Evolutionary conservation across 306 rosid species (phyloP).

Genomic region (Glycine soja): DNA sequence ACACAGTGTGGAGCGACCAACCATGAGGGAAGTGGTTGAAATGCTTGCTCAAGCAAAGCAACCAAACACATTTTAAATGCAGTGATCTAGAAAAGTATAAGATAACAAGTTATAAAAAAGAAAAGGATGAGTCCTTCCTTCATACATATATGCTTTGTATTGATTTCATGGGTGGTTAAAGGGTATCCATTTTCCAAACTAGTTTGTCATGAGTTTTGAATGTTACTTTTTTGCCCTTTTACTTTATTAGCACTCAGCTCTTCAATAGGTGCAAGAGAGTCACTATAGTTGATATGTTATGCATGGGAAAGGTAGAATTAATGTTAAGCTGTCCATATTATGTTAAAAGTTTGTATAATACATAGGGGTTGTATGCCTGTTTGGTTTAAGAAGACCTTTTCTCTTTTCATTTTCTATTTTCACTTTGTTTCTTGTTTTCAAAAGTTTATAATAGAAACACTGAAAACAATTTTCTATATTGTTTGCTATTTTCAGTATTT

Average conservation of each 20-base stretch:
- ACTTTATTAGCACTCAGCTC: conserved; percentile 9
- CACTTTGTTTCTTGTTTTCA: not conserved
- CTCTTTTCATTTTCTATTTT: not conserved
- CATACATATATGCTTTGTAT: conserved; percentile 26
- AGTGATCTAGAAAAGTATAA: conserved; percentile 41
- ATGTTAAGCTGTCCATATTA: conserved; percentile 1
- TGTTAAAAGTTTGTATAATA: conserved; percentile 34
- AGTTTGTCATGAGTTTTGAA: conserved; percentile 36
- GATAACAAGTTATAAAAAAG: not conserved
- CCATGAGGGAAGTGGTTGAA: conserved; percentile 86
- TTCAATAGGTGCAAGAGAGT: conserved; percentile 9
- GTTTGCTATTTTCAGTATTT: not conserved
- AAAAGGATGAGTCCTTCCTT: not conserved
- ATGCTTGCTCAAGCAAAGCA: conserved; percentile 77
- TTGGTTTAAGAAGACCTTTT: not conserved
- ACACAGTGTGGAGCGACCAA: conserved; percentile 76
- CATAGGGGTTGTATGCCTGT: not conserved
- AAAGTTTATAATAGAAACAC: not conserved
- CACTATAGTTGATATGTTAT: conserved; percentile 2
- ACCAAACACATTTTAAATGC: conserved; percentile 59
- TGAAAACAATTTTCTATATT: no score
- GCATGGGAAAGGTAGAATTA: not conserved
- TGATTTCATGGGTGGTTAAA: conserved; percentile 36
- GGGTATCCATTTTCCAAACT: conserved; percentile 10
- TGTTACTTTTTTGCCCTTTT: conserved; percentile 1